Base-by-base conservation (phyloP, 164 flowering plant genomes). In the Amborella trichopoda region DNA sequence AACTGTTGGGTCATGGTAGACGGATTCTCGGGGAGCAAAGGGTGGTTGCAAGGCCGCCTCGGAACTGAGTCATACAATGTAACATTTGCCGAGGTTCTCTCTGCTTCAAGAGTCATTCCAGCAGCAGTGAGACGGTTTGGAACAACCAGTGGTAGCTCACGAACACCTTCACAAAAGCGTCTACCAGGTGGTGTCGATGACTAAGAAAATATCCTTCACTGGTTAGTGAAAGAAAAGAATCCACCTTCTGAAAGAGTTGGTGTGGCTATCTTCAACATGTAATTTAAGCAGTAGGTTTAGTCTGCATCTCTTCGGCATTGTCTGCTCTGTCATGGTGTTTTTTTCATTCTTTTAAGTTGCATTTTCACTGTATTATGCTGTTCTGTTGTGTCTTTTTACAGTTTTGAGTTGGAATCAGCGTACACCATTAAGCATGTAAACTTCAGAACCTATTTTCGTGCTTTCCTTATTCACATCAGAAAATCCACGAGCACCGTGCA, bases 1-100 rank as follows among this genome's bases (percentile, higher is more conserved):
- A 83, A 83, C 67, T 61, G 76, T 54, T 91, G 95, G 95, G 52
- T 70, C 33, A 66, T 91, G 63, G 68, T 73, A 2, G 98, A 73
- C 61, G 98, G 98, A 8, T 91, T 91, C 68, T 80, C 94, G 5
- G 96, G 98, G 12, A 53, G 83, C 51, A 62, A 60, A 41, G 98
- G 98, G 5, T 90, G 98, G 98, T 25, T 74, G 26, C 94, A 86
- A 61, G 86, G 98, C 43, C 77, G 85, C n/a, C 54, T 90, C 57
- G 94, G 94, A 25, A 60, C 78, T 38, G 98, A 90, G 50, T 63
- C 94, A 1, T 79, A 79, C 53, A 83, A 80, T 32, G 30, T 81
- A 11, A 70, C 87, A 6, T 46, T 78, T 36, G 79, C 81, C 2
- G 74, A 83, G 75, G 68, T 86, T 28, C 5, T 86, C 8, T 81